Percentiles rank a stretch among this genome's conserved stretches.
phyloP scores from a whole-genome alignment of 75 land plant species.

The Cupressus sempervirens region DNA sequence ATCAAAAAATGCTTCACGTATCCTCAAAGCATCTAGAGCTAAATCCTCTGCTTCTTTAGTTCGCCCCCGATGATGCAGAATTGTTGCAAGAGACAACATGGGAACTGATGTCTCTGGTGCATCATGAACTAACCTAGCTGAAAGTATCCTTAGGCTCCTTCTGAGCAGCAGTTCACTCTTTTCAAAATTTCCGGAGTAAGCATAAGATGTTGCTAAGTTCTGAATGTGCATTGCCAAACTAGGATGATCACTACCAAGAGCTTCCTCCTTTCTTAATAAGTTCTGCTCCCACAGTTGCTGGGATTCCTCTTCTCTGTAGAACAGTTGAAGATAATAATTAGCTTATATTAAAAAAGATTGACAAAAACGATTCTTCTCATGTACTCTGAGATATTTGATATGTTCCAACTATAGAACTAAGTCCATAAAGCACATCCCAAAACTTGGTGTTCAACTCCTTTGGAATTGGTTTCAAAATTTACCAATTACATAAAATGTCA shows the following conservation, averaged over 20 bases:
- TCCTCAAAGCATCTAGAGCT: conserved; percentile 58
- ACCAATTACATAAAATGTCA: neutral
- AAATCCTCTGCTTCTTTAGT: conserved; percentile 73
- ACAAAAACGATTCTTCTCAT: neutral
- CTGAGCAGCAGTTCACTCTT: conserved; percentile 68
- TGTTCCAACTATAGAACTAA: neutral
- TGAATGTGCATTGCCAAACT: conserved; percentile 55
- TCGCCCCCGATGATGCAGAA: conserved; percentile 48
- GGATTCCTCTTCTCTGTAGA: conserved; percentile 64
- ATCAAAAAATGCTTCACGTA: conserved; percentile 72
- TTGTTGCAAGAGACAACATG: conserved; percentile 63
- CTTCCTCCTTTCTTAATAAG: conserved; percentile 51
- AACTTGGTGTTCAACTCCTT: neutral
- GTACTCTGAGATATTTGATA: neutral
- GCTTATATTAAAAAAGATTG: neutral
- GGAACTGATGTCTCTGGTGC: conserved; percentile 76
- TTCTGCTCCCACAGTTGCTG: conserved; percentile 64
- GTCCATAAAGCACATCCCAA: neutral
- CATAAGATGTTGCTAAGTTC: conserved; percentile 84
- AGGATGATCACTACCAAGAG: conserved; percentile 64
- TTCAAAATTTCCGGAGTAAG: conserved; percentile 50
- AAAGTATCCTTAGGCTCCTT: conserved; percentile 49
- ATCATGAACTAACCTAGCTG: conserved; percentile 42
- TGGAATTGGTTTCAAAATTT: neutral
- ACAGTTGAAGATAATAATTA: neutral